Evolutionary conservation across 208 protist genomes (phyloP).

Genomic region (Trypanosoma avium): DNA sequence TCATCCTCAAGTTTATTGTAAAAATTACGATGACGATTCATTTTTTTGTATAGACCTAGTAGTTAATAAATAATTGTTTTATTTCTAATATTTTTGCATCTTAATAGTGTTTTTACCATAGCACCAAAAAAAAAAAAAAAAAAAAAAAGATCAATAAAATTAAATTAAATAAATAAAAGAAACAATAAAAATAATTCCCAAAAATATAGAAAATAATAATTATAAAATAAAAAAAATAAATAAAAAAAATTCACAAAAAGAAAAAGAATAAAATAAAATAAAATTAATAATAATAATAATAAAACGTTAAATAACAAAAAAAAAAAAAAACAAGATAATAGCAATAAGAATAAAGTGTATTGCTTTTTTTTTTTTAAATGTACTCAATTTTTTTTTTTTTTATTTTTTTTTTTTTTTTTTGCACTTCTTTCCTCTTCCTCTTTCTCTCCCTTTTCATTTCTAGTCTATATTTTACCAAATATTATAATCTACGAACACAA

Average conservation of each 20-base stretch:
- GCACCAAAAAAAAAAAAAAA: background rate
- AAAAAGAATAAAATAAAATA: background rate
- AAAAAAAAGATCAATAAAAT: slow-evolving; percentile 9
- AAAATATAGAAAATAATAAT: background rate
- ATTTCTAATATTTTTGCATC: slow-evolving; percentile 3
- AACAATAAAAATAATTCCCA: slow-evolving; percentile 7
- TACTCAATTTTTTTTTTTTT: background rate
- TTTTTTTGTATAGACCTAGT: no score
- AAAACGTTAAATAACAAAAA: background rate
- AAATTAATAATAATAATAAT: slow-evolving; percentile 12
- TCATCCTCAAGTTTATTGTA: slow-evolving; percentile 53
- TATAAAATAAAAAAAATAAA: slow-evolving; percentile 1
- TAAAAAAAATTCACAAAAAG: background rate
- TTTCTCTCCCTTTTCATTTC: no score
- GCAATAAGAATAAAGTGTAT: no score
- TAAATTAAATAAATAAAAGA: slow-evolving; percentile 12
- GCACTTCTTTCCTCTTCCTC: background rate
- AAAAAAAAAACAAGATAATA: slow-evolving; percentile 14
- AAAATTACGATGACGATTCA: slow-evolving; percentile 84
- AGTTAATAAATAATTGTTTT: background rate
- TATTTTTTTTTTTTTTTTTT: background rate
- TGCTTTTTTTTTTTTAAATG: background rate
- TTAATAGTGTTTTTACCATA: slow-evolving; percentile 11
- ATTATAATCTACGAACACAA: no score
- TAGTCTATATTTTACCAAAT: no score